Evolutionary conservation across 495 filamentous ascomycete genomes (phyloP), one percentile per base, ranked within the genome.

Genomic region (Penicillium desertorum): DNA sequence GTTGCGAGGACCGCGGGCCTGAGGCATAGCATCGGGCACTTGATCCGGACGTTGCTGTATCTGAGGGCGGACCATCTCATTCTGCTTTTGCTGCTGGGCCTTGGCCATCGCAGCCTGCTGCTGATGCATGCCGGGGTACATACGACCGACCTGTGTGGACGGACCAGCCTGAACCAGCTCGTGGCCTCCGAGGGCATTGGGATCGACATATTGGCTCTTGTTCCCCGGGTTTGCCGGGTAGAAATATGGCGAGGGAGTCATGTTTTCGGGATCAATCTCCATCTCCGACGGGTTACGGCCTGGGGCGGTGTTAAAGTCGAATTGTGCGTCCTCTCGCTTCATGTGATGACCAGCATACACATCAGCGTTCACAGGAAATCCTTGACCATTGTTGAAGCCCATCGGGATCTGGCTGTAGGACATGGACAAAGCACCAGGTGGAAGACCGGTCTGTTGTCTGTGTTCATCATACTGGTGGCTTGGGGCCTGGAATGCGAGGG

Each of bases 391-490:
- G 47, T 75, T 73, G 61, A 80, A 83, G 49, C 81, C 75, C 56
- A 84, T 79, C 7, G 69, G 60, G 60, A 71, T 75, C 51, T 86
- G 78, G 67, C 84, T 88, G 63, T 88, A 81, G 32, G 85, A 84
- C 64, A 88, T 74, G 1, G 88, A 84, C 58, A 94, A 67, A 25
- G 88, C 91, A 43, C 89, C 90, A 1, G 88, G 85, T 0, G 92
- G 88, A 29, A 96, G 81, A 54, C 91, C 90, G 4, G 92, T 94
- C 72, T 96, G 91, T 66, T 98, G 93, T 71, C 88, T 87, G 73
- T 96, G 90, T 44, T 86, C 84, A 59, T 92, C 87, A 74, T 98
- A 98, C 66, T 92, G 88, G 76, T 96, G 91, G 66, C 91, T 96
- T 9, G 93, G 92, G 19, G 81, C 91, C 43, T 85, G 82, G 62